Conservation (phyloP, 306 rosid genomes). For the Sicyos baderoa region DNA sequence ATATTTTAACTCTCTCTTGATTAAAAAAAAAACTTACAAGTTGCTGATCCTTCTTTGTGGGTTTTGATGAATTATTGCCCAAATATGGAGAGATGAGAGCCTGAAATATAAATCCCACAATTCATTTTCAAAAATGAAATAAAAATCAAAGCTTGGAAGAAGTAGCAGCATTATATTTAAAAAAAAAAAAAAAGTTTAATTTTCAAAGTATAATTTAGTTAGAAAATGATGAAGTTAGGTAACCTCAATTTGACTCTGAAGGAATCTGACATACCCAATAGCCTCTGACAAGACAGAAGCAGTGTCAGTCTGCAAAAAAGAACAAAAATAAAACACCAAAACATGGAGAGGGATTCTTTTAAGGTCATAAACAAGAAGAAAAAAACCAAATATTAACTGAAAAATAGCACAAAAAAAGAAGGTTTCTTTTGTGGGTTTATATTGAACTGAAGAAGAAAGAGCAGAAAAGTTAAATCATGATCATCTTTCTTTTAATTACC, state of each 20-base stretch:
- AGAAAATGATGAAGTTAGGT: conserved; percentile 20
- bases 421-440: not conserved
- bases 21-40: not conserved
- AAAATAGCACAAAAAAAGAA: not conserved
- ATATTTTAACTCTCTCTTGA: too few species aligned
- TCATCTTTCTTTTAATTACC: conserved; percentile 28
- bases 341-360: conserved; percentile 15
- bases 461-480: not conserved
- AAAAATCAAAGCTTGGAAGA: conserved; percentile 1
- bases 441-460: not conserved
- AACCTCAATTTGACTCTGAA: conserved; percentile 83
- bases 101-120: conserved; percentile 30
- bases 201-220: conserved; percentile 7
- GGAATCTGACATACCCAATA: conserved; percentile 80
- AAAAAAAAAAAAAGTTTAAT: not conserved
- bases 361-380: conserved; percentile 9
- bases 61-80: conserved; percentile 4
- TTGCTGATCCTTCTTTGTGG: not conserved
- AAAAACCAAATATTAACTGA: not conserved
- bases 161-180: not conserved
- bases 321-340: not conserved
- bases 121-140: not conserved
- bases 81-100: conserved; percentile 32
- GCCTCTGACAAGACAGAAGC: conserved; percentile 87
- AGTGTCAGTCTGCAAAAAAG: conserved; percentile 85